Evolutionary conservation across 331 rosid species (phyloP).

Genomic region (Quercus lobata): DNA sequence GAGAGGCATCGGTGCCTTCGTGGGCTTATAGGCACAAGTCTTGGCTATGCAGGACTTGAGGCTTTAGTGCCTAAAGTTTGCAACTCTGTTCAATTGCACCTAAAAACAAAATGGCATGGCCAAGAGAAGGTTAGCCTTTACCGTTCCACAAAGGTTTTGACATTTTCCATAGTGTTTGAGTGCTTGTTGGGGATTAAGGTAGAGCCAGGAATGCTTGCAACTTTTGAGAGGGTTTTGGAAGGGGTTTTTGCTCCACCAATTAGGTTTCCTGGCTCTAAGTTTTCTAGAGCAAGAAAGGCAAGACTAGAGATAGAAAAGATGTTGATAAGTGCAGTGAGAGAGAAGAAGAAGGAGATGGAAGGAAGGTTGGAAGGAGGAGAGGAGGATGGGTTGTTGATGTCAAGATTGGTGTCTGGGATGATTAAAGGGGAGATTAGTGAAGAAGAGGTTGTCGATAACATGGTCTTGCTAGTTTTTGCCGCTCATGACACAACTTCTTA

Average conservation of each 20-base stretch:
- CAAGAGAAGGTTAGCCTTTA: conserved; percentile 43
- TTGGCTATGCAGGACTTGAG: conserved; percentile 54
- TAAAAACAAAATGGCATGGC: conserved; percentile 50
- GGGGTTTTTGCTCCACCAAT: conserved; percentile 59
- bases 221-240: conserved; percentile 72
- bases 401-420: conserved; percentile 47
- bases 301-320: conserved; percentile 56
- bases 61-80: conserved; percentile 51
- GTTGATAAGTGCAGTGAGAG: conserved; percentile 54
- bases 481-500: conserved; percentile 90
- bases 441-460: conserved; percentile 66
- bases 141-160: conserved; percentile 51
- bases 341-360: conserved; percentile 56
- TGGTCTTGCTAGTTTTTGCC: conserved; percentile 77
- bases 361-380: conserved; percentile 20
- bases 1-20: conserved; percentile 64
- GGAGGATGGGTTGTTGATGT: conserved; percentile 41
- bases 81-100: conserved; percentile 30
- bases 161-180: conserved; percentile 61
- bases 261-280: conserved; percentile 53
- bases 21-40: conserved; percentile 40
- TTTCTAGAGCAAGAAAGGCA: conserved; percentile 72
- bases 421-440: conserved; percentile 61
- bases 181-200: conserved; percentile 67
- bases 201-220: conserved; percentile 48